phyloP scores from a whole-genome alignment of 2,329 filamentous ascomycete genomes.

The Lanzia echinophila region DNA sequence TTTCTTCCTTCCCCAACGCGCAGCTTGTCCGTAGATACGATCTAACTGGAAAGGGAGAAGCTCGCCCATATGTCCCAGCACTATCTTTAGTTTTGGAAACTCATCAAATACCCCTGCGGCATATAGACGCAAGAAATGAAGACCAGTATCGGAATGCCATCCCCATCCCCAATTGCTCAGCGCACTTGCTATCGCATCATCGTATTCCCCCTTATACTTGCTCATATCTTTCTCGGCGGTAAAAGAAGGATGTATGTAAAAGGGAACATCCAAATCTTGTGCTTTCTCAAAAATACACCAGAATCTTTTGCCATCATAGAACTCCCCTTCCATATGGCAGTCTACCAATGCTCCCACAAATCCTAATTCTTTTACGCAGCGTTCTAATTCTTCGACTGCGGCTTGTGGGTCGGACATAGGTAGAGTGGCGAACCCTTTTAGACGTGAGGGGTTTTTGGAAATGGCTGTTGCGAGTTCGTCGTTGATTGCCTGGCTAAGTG shows the following conservation, averaged over 20 bases:
- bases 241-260: constrained; percentile 38
- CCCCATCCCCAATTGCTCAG: constrained; percentile 40
- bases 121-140: constrained; percentile 44
- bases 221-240: constrained; percentile 27
- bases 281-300: constrained; percentile 31
- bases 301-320: constrained; percentile 39
- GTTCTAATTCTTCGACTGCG: constrained; percentile 32
- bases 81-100: constrained; percentile 46
- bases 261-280: constrained; percentile 36
- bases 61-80: constrained; percentile 48
- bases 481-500: constrained; percentile 25
- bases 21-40: constrained; percentile 33
- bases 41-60: constrained; percentile 49
- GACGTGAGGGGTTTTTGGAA: constrained; percentile 30
- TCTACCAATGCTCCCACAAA: constrained; percentile 45
- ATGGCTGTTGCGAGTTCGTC: constrained; percentile 30
- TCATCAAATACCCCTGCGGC: constrained; percentile 48
- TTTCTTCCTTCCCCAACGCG: constrained; percentile 29
- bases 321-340: constrained; percentile 34
- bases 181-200: constrained; percentile 23
- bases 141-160: constrained; percentile 44
- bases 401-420: constrained; percentile 34
- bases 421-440: constrained; percentile 38
- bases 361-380: constrained; percentile 37
- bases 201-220: constrained; percentile 30